These are phyloP conservation scores for Paraphaeosphaeria minitans DNA, from an alignment of 2,329 filamentous ascomycete genomes.

Conservation along the genomic window DNA sequence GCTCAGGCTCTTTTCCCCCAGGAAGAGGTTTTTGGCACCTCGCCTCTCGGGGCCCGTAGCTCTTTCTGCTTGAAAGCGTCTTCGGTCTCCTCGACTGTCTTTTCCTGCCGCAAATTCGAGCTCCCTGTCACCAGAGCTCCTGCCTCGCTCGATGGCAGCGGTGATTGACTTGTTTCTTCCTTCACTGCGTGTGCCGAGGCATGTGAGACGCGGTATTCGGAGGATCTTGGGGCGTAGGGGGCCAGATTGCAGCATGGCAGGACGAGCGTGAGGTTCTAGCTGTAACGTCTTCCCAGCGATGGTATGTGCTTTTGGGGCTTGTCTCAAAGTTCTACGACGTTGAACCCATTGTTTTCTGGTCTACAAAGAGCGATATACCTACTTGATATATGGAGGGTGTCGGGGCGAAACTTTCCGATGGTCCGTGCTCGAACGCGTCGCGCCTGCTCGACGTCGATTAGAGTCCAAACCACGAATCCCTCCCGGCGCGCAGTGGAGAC, in stretches of 20 bases:
- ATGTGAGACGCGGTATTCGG: constrained; percentile 17
- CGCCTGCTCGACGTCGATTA: not conserved
- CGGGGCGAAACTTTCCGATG: too few relatives aligned
- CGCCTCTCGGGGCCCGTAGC: too few relatives aligned
- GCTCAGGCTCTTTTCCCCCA: not conserved
- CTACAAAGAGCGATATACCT: too few relatives aligned
- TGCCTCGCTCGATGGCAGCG: constrained; percentile 40
- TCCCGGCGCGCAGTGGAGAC: not conserved
- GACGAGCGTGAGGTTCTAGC: not conserved
- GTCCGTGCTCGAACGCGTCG: not conserved
- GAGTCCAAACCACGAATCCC: not conserved
- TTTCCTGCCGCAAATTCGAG: not conserved
- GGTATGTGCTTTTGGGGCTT: too few relatives aligned
- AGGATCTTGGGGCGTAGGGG: constrained; percentile 23
- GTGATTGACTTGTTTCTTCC: constrained; percentile 40
- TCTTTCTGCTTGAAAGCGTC: not conserved
- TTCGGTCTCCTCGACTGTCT: constrained; percentile 5
- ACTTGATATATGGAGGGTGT: too few relatives aligned
- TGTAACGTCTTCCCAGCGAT: not conserved
- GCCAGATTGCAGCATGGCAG: constrained; percentile 30
- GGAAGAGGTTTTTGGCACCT: too few relatives aligned
- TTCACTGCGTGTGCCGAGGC: constrained; percentile 21
- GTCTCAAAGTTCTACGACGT: too few relatives aligned
- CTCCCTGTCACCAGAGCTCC: constrained; percentile 14
- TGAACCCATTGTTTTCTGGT: too few relatives aligned